phyloP scores from a whole-genome alignment of 2,329 filamentous ascomycete species.

The Cladosporium oxysporum region DNA sequence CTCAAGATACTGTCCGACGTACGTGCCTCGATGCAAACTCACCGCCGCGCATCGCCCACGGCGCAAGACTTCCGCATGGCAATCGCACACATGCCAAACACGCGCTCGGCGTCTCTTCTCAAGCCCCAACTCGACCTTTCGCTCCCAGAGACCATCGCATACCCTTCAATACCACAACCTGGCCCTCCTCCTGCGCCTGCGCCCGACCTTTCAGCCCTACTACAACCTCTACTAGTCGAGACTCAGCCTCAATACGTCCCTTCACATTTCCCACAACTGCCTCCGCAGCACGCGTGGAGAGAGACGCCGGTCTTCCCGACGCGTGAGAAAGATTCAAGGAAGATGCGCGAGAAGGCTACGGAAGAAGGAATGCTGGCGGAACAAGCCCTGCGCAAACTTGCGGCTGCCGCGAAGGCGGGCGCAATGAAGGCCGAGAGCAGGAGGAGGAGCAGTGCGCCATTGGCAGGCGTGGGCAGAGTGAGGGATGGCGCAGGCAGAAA shows the following conservation, averaged over 20 bases:
- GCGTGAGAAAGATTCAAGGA: slow-evolving; percentile 60
- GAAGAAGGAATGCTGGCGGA: slow-evolving; percentile 67
- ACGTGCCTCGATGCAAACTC: slow-evolving; percentile 59
- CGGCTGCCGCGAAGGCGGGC: slow-evolving; percentile 51
- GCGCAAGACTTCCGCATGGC: slow-evolving; percentile 61
- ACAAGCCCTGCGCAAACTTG: slow-evolving; percentile 63
- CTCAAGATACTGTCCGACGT: slow-evolving; percentile 56
- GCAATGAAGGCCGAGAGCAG: slow-evolving; percentile 46
- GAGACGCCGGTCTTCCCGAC: slow-evolving; percentile 60
- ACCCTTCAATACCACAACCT: slow-evolving; percentile 45
- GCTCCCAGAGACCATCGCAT: slow-evolving; percentile 37
- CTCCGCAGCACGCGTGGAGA: slow-evolving; percentile 65
- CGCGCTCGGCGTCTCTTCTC: slow-evolving; percentile 41
- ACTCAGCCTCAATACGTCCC: slow-evolving; percentile 57
- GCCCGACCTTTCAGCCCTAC: slow-evolving; percentile 49
- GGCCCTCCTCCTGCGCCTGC: slow-evolving; percentile 43
- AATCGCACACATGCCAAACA: slow-evolving; percentile 43
- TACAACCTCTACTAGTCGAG: slow-evolving; percentile 55
- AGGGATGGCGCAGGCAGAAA: slow-evolving; percentile 36
- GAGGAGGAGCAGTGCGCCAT: slow-evolving; percentile 36
- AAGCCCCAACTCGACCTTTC: slow-evolving; percentile 43
- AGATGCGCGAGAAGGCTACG: slow-evolving; percentile 59
- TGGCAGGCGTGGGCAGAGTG: slow-evolving; percentile 32
- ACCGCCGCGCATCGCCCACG: slow-evolving; percentile 57
- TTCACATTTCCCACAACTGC: slow-evolving; percentile 61